A percentile compares a stretch with the other conserved stretches of the same genome.
Conservation (phyloP, 2,329 filamentous ascomycete genomes). For the Colletotrichum sp. region DNA sequence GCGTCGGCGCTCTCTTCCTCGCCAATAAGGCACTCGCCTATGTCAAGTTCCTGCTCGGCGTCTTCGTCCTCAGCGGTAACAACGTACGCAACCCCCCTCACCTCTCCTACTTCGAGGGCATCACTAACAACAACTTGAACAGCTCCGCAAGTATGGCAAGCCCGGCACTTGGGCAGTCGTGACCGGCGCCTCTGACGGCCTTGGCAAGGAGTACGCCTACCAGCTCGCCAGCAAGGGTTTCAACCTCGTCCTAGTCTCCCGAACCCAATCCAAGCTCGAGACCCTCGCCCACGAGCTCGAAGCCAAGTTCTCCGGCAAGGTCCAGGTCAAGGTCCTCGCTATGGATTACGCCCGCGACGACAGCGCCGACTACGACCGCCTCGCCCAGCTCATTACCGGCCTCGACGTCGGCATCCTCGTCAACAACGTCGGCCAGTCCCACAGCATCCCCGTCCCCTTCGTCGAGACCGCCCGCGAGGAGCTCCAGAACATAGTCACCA, state of each 20-base stretch:
- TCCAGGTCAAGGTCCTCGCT: slow-evolving; percentile 78
- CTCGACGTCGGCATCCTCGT: slow-evolving; percentile 87
- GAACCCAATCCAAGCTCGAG: slow-evolving; percentile 91
- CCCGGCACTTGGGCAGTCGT: slow-evolving; percentile 94
- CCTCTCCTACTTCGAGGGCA: neutral
- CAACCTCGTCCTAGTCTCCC: slow-evolving; percentile 93
- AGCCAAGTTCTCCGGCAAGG: slow-evolving; percentile 65
- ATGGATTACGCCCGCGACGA: slow-evolving; percentile 91
- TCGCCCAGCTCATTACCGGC: slow-evolving; percentile 71
- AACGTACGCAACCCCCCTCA: slow-evolving; percentile 50
- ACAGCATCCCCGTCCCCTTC: slow-evolving; percentile 92
- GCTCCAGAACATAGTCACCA: slow-evolving; percentile 87
- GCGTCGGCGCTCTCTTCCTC: slow-evolving; percentile 64
- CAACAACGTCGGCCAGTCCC: slow-evolving; percentile 97
- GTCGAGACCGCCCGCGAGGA: slow-evolving; percentile 79
- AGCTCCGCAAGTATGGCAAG: slow-evolving; percentile 90
- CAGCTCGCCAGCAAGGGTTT: slow-evolving; percentile 92
- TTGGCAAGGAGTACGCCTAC: slow-evolving; percentile 93
- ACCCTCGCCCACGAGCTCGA: slow-evolving; percentile 77
- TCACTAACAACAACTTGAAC: slow-evolving; percentile 21
- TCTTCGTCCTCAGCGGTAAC: slow-evolving; percentile 71
- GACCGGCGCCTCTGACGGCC: slow-evolving; percentile 93
- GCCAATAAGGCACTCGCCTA: slow-evolving; percentile 62
- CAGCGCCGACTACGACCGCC: slow-evolving; percentile 78
- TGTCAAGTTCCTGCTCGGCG: slow-evolving; percentile 65